Base-by-base conservation (phyloP, 257 asterid genomes). In the Fraxinus americana region DNA sequence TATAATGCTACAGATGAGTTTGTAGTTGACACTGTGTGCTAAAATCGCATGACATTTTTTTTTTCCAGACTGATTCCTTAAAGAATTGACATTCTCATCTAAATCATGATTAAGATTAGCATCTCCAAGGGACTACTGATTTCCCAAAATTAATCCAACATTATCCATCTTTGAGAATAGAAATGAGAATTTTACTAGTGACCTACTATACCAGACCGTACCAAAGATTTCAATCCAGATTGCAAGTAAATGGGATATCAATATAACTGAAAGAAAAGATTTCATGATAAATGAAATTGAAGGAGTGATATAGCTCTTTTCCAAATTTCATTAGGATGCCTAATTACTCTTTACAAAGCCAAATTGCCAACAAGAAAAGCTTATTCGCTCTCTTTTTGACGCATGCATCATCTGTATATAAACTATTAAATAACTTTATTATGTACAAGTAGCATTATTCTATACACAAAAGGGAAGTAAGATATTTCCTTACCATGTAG, bases 401-500 rank as follows among this genome's bases (percentile, higher is more conserved):
- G 6, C 39, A 35, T 35, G 6, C 39, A 35, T 35, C 2, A 6
- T 35, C 0, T 5, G 39, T 35, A 6, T 35, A 6, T 35, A 32
- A 32, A 32, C 5, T 0, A 32, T 32, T 32, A 4, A 32, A 32
- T 32, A 32, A 4, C 5, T 32, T 32, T 0, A 32, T 4, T 32
- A 32, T 32, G 35, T 32, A 32, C 35, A 32, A 32, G 5, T 32
- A 32, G 0, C 5, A 32, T 32, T 32, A 32, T 4, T 32, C 35
- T 32, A 17, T 57, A 9, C 10, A 17, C 66, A 54, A 57, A 59
- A 4, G 29, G 67, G 30, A 23, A 59, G 30, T 23, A 2, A 9
- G 66, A 57, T 17, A 57, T 57, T 19, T 57, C 29, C 82, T 66
- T 81, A 81, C 85, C 85, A 77, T 81, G 85, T 65, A 81, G 71